Conservation (phyloP, 2,329 filamentous ascomycete species). For the Diplodia mutila region DNA sequence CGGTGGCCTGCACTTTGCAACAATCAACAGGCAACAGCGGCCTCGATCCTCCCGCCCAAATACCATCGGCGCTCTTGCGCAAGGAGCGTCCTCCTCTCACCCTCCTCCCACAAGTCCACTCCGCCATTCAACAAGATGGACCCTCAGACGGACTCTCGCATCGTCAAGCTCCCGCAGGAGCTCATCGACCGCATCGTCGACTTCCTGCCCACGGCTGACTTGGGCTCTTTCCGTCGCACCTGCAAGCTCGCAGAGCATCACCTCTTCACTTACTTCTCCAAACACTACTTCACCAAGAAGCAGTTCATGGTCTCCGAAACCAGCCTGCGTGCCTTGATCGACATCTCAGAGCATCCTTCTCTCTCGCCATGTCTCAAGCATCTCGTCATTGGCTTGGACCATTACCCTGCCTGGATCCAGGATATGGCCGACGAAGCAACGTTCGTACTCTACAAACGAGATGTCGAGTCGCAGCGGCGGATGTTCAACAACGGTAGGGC, state of each 20-base stretch:
- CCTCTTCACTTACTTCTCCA: slow-evolving; percentile 60
- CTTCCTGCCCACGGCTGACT: slow-evolving; percentile 59
- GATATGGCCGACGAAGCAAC: slow-evolving; percentile 25
- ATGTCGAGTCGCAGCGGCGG: slow-evolving; percentile 32
- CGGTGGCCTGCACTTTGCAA: neutral
- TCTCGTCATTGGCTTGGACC: slow-evolving; percentile 56
- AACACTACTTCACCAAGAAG: slow-evolving; percentile 67
- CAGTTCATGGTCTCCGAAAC: slow-evolving; percentile 66
- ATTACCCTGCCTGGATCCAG: slow-evolving; percentile 29
- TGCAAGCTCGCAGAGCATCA: slow-evolving; percentile 60
- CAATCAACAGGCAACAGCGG: neutral
- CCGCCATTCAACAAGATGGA: neutral
- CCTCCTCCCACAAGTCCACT: neutral
- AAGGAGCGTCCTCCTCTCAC: neutral
- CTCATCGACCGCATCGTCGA: slow-evolving; percentile 60
- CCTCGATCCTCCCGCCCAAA: neutral
- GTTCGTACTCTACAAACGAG: slow-evolving; percentile 30
- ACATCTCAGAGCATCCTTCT: slow-evolving; percentile 45
- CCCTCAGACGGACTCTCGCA: neutral
- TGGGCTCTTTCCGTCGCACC: slow-evolving; percentile 58
- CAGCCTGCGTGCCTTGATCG: slow-evolving; percentile 59
- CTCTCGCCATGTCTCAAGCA: slow-evolving; percentile 48
- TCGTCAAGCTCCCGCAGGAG: slow-evolving; percentile 58
- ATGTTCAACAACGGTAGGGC: slow-evolving; percentile 52
- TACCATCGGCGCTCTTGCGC: neutral